Conservation (phyloP, 352 stramenopile species). For the Halophytophthora batemanensis region DNA sequence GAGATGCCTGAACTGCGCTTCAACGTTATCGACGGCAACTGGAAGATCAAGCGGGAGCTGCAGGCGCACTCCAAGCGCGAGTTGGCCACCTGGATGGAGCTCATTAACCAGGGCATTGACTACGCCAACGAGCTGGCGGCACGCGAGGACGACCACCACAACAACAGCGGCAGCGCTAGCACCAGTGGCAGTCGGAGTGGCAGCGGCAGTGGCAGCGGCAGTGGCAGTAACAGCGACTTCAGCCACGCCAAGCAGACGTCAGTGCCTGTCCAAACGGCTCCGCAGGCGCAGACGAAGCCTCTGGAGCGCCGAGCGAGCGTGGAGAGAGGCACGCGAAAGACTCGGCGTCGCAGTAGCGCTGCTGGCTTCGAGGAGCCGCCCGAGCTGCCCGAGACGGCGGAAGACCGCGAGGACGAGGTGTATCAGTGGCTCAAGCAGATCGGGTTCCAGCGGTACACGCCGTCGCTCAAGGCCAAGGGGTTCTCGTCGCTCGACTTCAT, state of each 20-base stretch:
- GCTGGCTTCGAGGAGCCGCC: conserved; percentile 24
- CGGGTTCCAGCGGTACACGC: conserved; percentile 50
- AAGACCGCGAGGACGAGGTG: conserved; percentile 64
- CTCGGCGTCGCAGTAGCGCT: conserved; percentile 20
- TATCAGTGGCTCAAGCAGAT: conserved; percentile 72
- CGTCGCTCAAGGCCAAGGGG: conserved; percentile 73
- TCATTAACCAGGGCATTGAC: conserved; percentile 76
- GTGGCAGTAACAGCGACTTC: conserved; percentile 26
- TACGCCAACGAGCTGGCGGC: conserved; percentile 59
- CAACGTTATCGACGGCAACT: conserved; percentile 70
- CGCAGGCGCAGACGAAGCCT: conserved; percentile 13
- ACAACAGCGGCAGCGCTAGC: conserved; percentile 29
- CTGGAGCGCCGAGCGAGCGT: conserved; percentile 14
- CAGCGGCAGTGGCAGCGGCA: conserved; percentile 19
- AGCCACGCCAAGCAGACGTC: conserved; percentile 22
- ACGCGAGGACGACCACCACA: conserved; percentile 28
- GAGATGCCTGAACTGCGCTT: conserved; percentile 82
- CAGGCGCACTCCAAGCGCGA: conserved; percentile 57
- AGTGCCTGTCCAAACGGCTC: conserved; percentile 14
- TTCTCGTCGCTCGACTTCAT: conserved; percentile 81
- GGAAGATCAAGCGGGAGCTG: conserved; percentile 83
- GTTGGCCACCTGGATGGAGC: conserved; percentile 65
- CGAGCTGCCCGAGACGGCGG: conserved; percentile 32
- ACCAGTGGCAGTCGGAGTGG: conserved; percentile 26
- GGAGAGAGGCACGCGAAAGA: conserved; percentile 21